Conservation (phyloP, 768 basidiomycete genomes). For the Sporobolomyces roseus region DNA sequence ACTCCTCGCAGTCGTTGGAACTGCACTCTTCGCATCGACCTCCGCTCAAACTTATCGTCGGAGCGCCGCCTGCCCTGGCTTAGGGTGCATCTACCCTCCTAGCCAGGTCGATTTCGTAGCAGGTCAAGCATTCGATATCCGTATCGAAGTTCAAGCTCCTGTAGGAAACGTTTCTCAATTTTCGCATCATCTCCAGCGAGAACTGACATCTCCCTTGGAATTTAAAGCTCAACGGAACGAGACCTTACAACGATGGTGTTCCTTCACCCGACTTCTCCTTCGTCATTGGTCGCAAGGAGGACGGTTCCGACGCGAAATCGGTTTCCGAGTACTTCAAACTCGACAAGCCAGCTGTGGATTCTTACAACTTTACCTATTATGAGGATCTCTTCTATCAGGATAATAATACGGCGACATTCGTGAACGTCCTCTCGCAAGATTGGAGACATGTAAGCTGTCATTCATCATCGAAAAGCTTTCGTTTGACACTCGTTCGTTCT, state of each 20-base stretch:
- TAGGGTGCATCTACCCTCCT: slow-evolving; percentile 44
- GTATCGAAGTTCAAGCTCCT: slow-evolving; percentile 50
- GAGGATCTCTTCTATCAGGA: slow-evolving; percentile 49
- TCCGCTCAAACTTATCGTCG: slow-evolving; percentile 36
- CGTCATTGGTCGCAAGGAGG: slow-evolving; percentile 45
- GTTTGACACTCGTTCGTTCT: background rate
- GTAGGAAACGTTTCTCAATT: too few species aligned
- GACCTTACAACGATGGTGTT: slow-evolving; percentile 49
- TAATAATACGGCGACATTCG: slow-evolving; percentile 45
- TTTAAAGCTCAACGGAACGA: slow-evolving; percentile 50
- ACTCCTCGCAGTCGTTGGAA: slow-evolving; percentile 1
- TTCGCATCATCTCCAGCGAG: too few species aligned
- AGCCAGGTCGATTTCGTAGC: slow-evolving; percentile 37
- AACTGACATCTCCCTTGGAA: too few species aligned
- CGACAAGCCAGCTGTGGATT: slow-evolving; percentile 41
- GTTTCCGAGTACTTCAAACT: slow-evolving; percentile 46
- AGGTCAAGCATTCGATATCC: slow-evolving; percentile 45
- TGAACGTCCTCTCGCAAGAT: slow-evolving; percentile 49
- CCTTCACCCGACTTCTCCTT: slow-evolving; percentile 46
- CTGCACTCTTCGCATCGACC: background rate
- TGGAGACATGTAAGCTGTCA: slow-evolving; percentile 47
- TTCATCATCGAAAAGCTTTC: background rate
- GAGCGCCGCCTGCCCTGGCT: slow-evolving; percentile 29
- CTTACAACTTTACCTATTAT: slow-evolving; percentile 44
- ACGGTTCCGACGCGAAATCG: slow-evolving; percentile 36